Evolutionary conservation across 2,329 filamentous ascomycete genomes (phyloP).

Genomic region (Exophiala mesophila): DNA sequence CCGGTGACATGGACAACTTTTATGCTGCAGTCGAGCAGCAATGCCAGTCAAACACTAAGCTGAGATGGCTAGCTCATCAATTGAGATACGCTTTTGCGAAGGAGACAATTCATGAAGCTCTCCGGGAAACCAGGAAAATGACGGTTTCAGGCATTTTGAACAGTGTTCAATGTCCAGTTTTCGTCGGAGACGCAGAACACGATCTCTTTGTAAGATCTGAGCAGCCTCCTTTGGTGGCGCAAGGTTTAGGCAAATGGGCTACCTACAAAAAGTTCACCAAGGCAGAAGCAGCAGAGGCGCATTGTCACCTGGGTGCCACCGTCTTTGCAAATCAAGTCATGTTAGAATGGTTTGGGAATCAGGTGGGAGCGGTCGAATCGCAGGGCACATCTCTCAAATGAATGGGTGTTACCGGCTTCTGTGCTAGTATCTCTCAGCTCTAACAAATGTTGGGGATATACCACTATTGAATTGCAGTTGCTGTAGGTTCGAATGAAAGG

Average conservation of each 20-base stretch:
- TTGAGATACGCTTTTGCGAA: conserved; percentile 34
- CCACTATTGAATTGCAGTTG: no score
- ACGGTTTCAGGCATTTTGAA: conserved; percentile 18
- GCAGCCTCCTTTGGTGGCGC: conserved; percentile 20
- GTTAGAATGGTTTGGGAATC: conserved; percentile 8
- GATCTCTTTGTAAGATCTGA: conserved; percentile 22
- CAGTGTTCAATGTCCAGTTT: conserved; percentile 27
- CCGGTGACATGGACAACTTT: neutral
- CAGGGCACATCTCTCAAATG: no score
- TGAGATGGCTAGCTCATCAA: conserved; percentile 33
- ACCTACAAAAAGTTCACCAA: conserved; percentile 22
- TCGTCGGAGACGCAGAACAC: conserved; percentile 24
- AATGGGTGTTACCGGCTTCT: no score
- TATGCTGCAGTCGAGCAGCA: neutral
- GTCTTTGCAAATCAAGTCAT: conserved; percentile 8
- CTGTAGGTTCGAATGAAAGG: no score
- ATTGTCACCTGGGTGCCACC: conserved; percentile 26
- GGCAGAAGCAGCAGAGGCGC: conserved; percentile 23
- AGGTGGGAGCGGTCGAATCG: conserved; percentile 1
- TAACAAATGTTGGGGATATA: no score
- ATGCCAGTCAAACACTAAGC: conserved; percentile 12
- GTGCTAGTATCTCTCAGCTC: no score
- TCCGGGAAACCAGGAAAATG: conserved; percentile 22
- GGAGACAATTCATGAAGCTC: conserved; percentile 28
- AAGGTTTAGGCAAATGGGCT: conserved; percentile 22